Base-by-base conservation (phyloP, 2,329 filamentous ascomycete species). In the Bipolaris oryzae region DNA sequence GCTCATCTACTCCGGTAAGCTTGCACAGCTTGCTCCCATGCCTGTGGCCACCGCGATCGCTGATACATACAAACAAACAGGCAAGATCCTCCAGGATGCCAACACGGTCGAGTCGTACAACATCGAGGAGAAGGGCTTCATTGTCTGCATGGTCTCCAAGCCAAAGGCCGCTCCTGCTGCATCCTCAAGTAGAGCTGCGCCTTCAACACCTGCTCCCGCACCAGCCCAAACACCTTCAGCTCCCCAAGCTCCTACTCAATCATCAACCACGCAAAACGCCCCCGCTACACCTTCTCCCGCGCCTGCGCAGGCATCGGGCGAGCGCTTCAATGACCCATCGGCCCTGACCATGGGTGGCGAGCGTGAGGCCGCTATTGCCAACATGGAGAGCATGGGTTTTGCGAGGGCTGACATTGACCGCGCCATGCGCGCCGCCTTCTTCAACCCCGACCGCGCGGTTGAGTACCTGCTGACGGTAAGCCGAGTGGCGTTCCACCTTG, bases 121-220 rank as follows among this genome's bases (percentile, higher is more conserved):
- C 80, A 98, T 99, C 63, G 94, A 99, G 80, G 95, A 98, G 85
- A 99, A 98, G 84, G 95, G 95, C 35, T 99, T 98, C 77, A 92
- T 99, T 71, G 95, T 99, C 59, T 99, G 95, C 82, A 96, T 99
- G 88, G 89, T 96, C 70, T 92, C 91, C 76, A 98, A 98, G 87
- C 89, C 91, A 65, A 97, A 96, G 82, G 79, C 87, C 5, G 78
- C 82, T 33, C 78, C 82, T 62, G 78, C 43, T 18, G 43, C 82
- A 23, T 77, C 81, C 53, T 72, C 74, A 60, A 76, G 74, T 65
- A 77, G 79, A 66, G 80, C 84, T 51, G 76, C 83, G 53, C 82
- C 86, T 58, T 83, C 88, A 10, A 87, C 87, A 42, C 84, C 88
- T 51, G 77, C 79, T 16, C 75, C 78, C 38, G 72, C 76, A 48